A percentile compares a stretch with the other conserved stretches of the same genome.
Conservation (phyloP, 768 basidiomycete species). For the Rossbeevera mucosa region DNA sequence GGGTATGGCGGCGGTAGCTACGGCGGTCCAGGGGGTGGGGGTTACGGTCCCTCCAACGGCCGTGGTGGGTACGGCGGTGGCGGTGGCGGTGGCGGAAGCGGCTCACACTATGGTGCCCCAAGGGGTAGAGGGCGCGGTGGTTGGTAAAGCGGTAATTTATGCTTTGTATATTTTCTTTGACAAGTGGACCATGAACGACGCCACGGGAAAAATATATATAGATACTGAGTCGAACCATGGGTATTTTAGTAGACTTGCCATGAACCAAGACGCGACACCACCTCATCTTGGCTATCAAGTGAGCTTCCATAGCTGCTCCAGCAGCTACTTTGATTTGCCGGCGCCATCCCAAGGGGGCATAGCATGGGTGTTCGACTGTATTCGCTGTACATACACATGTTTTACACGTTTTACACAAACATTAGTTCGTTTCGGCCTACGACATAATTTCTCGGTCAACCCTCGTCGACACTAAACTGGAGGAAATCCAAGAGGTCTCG, state of each 20-base stretch:
- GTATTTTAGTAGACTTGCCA: no score
- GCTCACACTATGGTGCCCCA: constrained; percentile 23
- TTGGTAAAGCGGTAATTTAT: constrained; percentile 35
- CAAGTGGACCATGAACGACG: constrained; percentile 2
- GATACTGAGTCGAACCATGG: no score
- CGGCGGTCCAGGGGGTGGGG: not conserved
- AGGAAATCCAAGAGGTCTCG: not conserved
- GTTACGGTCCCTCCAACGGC: constrained; percentile 27
- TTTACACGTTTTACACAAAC: constrained; percentile 5
- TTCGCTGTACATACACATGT: constrained; percentile 15
- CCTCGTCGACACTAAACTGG: not conserved
- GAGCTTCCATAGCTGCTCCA: no score
- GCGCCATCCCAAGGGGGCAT: not conserved
- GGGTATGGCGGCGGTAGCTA: constrained; percentile 12
- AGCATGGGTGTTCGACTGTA: not conserved
- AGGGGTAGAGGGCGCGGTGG: constrained; percentile 50
- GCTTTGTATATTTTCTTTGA: constrained; percentile 17
- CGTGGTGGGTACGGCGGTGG: constrained; percentile 38
- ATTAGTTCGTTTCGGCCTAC: not conserved
- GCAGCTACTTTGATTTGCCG: no score
- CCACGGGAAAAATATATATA: no score
- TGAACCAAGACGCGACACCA: no score
- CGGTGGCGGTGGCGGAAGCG: constrained; percentile 35
- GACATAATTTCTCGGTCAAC: not conserved
- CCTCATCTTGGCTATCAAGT: no score